Percentiles rank a stretch among this genome's conserved stretches.
phyloP scores from a whole-genome alignment of 305 asterid species.

The Fraxinus paxiana region DNA sequence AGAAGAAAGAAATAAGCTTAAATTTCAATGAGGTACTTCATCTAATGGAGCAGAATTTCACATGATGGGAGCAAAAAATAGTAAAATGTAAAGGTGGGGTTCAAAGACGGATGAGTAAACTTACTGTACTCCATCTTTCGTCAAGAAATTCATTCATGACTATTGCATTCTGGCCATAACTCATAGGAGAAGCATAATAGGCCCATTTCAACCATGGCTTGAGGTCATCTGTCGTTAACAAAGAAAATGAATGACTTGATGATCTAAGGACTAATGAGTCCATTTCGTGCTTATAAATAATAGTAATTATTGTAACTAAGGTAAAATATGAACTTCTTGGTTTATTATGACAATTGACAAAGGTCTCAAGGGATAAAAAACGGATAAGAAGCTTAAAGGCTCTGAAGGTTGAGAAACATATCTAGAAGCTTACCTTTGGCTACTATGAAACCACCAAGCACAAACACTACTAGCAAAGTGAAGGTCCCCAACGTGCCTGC shows the following conservation, averaged over 20 bases:
- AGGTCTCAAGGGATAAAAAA: background rate
- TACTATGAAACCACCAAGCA: slow-evolving; percentile 52
- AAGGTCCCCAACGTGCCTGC: slow-evolving; percentile 49
- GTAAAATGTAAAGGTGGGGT: background rate
- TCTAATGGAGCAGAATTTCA: background rate
- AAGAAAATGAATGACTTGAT: background rate
- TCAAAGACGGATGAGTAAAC: slow-evolving; percentile 4
- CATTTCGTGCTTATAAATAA: background rate
- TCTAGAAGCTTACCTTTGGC: slow-evolving; percentile 34
- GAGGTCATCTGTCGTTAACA: slow-evolving; percentile 34
- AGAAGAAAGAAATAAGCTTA: background rate
- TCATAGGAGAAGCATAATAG: slow-evolving; percentile 46
- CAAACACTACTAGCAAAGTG: slow-evolving; percentile 37
- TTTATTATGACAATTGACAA: background rate
- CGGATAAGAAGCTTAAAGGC: background rate
- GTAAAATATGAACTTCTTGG: background rate
- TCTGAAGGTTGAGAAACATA: background rate
- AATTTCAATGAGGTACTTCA: background rate
- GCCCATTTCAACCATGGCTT: slow-evolving; percentile 44
- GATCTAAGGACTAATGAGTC: background rate
- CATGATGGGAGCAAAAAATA: background rate
- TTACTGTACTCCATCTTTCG: slow-evolving; percentile 46
- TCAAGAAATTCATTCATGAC: slow-evolving; percentile 46
- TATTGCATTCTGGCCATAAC: slow-evolving; percentile 47
- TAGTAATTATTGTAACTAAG: background rate